A percentile compares a stretch with the other conserved stretches of the same genome.
Conservation (phyloP, 1,284 basidiomycete species). For the Malassezia nana region DNA sequence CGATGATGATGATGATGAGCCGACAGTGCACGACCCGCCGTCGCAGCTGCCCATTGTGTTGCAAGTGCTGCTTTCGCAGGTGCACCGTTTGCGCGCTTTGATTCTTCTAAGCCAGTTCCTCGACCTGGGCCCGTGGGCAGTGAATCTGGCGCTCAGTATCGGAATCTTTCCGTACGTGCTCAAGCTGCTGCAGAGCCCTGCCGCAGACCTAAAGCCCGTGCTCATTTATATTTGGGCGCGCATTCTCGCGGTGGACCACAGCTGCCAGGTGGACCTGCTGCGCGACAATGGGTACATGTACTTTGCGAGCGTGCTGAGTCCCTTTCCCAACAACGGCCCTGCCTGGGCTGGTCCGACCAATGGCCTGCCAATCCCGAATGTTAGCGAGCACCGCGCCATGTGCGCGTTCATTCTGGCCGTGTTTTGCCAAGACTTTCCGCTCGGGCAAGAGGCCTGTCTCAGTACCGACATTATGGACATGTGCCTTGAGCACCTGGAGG, state of each 20-base stretch:
- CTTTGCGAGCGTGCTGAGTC: conserved; percentile 42
- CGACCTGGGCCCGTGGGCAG: conserved; percentile 95
- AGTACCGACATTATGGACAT: conserved; percentile 77
- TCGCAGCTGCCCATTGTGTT: conserved; percentile 95
- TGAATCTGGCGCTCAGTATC: conserved; percentile 90
- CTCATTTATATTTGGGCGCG: conserved; percentile 98
- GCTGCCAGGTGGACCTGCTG: conserved; percentile 80
- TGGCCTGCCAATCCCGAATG: conserved; percentile 62
- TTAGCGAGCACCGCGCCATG: conserved; percentile 95
- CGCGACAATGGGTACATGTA: conserved; percentile 55
- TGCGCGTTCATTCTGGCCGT: conserved; percentile 94
- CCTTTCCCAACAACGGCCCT: conserved; percentile 19
- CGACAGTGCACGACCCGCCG: conserved; percentile 60
- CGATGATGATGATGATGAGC: conserved; percentile 56
- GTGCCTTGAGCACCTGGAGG: conserved; percentile 69
- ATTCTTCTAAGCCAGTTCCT: conserved; percentile 96
- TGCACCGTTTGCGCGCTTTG: conserved; percentile 84
- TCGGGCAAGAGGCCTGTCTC: conserved; percentile 77
- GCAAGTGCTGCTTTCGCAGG: conserved; percentile 90
- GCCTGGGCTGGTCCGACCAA: conserved; percentile 44
- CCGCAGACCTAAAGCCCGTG: conserved; percentile 89
- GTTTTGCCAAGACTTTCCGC: conserved; percentile 74
- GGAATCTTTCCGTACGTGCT: conserved; percentile 98
- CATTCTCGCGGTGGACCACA: conserved; percentile 85
- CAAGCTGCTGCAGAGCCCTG: conserved; percentile 86